A percentile compares a stretch with the other conserved stretches of the same genome.
These are phyloP conservation scores for Plasmodium ovale DNA, from an alignment of 169 alveolate species.

Conservation along the genomic window DNA sequence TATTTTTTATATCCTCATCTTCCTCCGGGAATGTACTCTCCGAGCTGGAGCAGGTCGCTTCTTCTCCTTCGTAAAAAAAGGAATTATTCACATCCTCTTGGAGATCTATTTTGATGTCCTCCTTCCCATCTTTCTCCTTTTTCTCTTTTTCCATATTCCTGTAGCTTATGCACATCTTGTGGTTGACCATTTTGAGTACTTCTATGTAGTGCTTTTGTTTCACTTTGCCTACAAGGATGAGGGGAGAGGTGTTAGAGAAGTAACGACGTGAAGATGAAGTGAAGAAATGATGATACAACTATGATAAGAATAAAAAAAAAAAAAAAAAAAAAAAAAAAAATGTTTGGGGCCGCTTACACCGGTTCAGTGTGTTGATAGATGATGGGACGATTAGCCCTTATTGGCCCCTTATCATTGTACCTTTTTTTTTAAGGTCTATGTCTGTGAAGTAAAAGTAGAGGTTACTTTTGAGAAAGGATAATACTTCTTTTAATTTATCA, in stretches of 20 bases:
- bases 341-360: too few species aligned
- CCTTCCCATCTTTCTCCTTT: background rate
- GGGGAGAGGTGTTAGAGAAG: too few species aligned
- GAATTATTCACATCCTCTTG: background rate
- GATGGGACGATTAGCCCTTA: too few species aligned
- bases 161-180: slow-evolving; percentile 67
- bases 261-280: too few species aligned
- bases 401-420: too few species aligned
- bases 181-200: slow-evolving; percentile 68
- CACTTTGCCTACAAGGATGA: slow-evolving; percentile 58
- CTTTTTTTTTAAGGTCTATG: slow-evolving; percentile 48
- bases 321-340: background rate
- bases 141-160: background rate
- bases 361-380: too few species aligned
- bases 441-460: slow-evolving; percentile 32
- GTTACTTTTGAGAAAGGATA: slow-evolving; percentile 20
- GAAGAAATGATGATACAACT: background rate
- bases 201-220: slow-evolving; percentile 43
- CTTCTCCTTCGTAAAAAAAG: slow-evolving; percentile 34
- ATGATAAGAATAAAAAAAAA: background rate
- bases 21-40: slow-evolving; percentile 24
- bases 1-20: background rate
- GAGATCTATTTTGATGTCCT: background rate
- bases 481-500: slow-evolving; percentile 59
- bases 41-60: slow-evolving; percentile 3